Percentiles rank a stretch among this genome's conserved stretches.
Conservation (phyloP, 2,329 filamentous ascomycete genomes). For the Fusarium bulbicola region DNA sequence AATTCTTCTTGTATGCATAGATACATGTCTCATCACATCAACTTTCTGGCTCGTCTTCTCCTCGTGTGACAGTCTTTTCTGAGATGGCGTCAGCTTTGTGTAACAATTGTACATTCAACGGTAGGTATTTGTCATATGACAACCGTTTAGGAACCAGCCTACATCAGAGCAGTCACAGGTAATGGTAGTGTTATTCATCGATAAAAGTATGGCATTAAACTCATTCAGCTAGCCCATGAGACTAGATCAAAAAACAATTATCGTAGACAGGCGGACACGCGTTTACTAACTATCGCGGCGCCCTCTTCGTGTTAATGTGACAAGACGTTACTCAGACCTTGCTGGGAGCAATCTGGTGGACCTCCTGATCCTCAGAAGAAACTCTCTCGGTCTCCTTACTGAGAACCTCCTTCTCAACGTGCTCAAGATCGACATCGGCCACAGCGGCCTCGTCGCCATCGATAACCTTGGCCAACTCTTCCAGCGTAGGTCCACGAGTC, state of each 20-base stretch:
- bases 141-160: rapidly evolving
- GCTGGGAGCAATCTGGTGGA: constrained; percentile 1
- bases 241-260: not conserved
- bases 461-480: constrained; percentile 70
- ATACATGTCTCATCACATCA: not conserved
- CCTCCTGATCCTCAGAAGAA: constrained; percentile 5
- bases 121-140: not conserved
- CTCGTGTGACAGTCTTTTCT: not conserved
- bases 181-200: not conserved
- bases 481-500: constrained; percentile 75
- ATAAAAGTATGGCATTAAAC: constrained; percentile 3
- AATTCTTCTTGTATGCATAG: too few species aligned
- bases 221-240: not conserved
- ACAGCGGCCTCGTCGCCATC: constrained; percentile 69
- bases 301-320: not conserved
- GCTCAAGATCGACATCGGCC: constrained; percentile 61
- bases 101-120: rapidly evolving
- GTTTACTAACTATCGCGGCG: not conserved
- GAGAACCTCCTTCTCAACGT: constrained; percentile 61
- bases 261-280: too few species aligned
- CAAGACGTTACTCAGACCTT: not conserved
- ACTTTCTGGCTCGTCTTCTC: not conserved
- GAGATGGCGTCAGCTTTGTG: not conserved
- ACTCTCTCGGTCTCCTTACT: not conserved
- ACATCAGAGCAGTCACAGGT: rapidly evolving